These are phyloP conservation scores for Fusarium nurragi DNA, from an alignment of 2,329 filamentous ascomycete species.

Conservation along the genomic window DNA sequence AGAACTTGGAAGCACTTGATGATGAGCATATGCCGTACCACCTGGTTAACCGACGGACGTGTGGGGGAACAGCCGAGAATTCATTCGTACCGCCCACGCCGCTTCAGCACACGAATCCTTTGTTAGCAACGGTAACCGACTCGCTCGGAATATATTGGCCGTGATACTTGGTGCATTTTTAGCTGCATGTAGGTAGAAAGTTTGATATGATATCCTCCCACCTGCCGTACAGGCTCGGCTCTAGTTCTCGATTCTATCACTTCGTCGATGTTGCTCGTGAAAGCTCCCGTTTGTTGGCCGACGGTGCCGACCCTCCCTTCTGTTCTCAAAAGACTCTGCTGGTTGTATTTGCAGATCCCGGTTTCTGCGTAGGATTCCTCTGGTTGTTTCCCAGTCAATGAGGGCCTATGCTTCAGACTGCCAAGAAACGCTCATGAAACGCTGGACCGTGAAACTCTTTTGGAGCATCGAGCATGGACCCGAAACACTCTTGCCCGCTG, in stretches of 20 bases:
- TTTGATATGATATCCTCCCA: conserved; percentile 2
- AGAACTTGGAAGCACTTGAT: conserved; percentile 3
- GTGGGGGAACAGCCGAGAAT: conserved; percentile 33
- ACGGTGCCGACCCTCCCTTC: background rate
- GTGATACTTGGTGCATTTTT: background rate
- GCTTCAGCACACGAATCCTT: conserved; percentile 20
- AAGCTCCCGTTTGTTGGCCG: background rate
- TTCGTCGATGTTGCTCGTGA: background rate
- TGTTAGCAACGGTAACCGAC: conserved; percentile 18
- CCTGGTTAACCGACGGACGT: conserved; percentile 18
- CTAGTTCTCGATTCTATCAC: background rate
- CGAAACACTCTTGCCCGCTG: conserved; percentile 29
- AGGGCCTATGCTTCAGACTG: conserved; percentile 27
- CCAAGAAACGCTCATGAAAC: conserved; percentile 39
- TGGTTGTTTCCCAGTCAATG: conserved; percentile 35
- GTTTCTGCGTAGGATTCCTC: background rate
- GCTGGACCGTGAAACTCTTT: conserved; percentile 28
- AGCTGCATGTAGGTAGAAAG: background rate
- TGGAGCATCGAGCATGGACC: conserved; percentile 25
- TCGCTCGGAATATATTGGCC: conserved; percentile 15
- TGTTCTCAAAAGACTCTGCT: conserved; percentile 6
- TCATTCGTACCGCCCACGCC: conserved; percentile 8
- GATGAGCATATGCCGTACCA: conserved; percentile 5
- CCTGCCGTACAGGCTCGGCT: conserved; percentile 7
- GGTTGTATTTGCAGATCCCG: conserved; percentile 1